A percentile compares a stretch with the other conserved stretches of the same genome.
Evolutionary conservation across 2,329 filamentous ascomycete genomes (phyloP).

Genomic region (Fusarium palustre): DNA sequence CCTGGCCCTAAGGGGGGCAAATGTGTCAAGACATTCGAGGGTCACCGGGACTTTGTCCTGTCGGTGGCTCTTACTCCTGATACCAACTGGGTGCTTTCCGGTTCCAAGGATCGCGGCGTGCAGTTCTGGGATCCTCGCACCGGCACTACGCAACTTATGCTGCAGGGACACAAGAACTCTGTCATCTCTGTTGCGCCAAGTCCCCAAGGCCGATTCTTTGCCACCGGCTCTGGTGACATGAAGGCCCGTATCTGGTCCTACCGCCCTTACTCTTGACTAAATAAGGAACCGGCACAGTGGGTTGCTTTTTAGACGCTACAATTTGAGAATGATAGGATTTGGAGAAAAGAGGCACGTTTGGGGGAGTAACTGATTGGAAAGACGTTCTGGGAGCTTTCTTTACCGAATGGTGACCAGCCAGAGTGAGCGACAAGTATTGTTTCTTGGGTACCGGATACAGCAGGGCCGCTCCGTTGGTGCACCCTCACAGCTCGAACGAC

Average conservation of each 20-base stretch:
- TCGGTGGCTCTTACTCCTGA: constrained; percentile 96
- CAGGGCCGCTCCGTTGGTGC: constrained; percentile 31
- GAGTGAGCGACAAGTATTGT: constrained; percentile 39
- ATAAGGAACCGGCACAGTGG: constrained; percentile 36
- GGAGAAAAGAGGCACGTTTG: constrained; percentile 18
- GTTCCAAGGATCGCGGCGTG: constrained; percentile 95
- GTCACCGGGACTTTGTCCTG: constrained; percentile 97
- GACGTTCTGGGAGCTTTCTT: constrained; percentile 21
- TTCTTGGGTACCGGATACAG: constrained; percentile 42
- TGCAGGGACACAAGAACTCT: constrained; percentile 98
- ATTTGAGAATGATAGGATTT: constrained; percentile 12
- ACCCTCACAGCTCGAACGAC: constrained; percentile 37
- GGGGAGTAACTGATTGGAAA: constrained; percentile 29
- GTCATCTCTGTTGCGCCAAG: constrained; percentile 98
- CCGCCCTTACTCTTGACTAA: constrained; percentile 57
- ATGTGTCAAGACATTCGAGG: constrained; percentile 96
- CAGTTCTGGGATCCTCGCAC: constrained; percentile 99
- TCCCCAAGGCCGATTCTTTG: constrained; percentile 88
- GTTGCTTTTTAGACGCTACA: constrained; percentile 30
- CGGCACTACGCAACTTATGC: constrained; percentile 95
- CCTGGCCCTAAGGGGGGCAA: constrained; percentile 84
- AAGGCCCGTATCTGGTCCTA: constrained; percentile 97
- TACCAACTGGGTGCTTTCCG: constrained; percentile 94
- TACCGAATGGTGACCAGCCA: constrained; percentile 23
- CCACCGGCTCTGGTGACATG: constrained; percentile 97